Conservation (phyloP, 2,329 filamentous ascomycete genomes). For the Neofusicoccum kwambonambiense region DNA sequence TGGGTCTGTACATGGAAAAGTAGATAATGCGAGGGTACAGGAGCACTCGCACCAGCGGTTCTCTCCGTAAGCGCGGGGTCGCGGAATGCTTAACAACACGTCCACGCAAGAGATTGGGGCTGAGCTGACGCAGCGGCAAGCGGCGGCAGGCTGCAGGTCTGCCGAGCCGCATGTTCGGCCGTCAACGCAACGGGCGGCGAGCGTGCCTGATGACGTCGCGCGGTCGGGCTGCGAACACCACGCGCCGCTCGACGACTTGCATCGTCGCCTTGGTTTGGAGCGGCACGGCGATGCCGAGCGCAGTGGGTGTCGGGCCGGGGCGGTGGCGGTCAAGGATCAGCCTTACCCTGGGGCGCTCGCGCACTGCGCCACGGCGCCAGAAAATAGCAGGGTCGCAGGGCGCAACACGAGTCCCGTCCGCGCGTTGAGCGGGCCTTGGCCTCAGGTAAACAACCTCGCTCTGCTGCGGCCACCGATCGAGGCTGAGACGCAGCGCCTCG, state of each 20-base stretch:
- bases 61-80: neutral
- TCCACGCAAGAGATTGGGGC: neutral
- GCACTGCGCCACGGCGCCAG: neutral
- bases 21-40: too few relatives aligned
- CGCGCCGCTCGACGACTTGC: neutral
- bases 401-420: slow-evolving; percentile 1
- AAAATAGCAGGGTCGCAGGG: slow-evolving; percentile 7
- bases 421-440: slow-evolving; percentile 10
- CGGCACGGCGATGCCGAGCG: slow-evolving; percentile 6
- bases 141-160: neutral
- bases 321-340: slow-evolving; percentile 10
- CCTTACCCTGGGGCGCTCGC: neutral
- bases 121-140: slow-evolving; percentile 1
- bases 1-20: neutral
- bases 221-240: neutral
- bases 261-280: too few relatives aligned
- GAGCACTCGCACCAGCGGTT: too few relatives aligned
- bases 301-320: neutral
- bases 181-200: neutral
- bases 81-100: neutral
- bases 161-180: slow-evolving; percentile 5
- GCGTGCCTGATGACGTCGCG: neutral
- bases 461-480: slow-evolving; percentile 9
- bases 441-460: slow-evolving; percentile 6
- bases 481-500: neutral